Conservation (phyloP, 2,329 filamentous ascomycete genomes). For the Diplodia corticola region DNA sequence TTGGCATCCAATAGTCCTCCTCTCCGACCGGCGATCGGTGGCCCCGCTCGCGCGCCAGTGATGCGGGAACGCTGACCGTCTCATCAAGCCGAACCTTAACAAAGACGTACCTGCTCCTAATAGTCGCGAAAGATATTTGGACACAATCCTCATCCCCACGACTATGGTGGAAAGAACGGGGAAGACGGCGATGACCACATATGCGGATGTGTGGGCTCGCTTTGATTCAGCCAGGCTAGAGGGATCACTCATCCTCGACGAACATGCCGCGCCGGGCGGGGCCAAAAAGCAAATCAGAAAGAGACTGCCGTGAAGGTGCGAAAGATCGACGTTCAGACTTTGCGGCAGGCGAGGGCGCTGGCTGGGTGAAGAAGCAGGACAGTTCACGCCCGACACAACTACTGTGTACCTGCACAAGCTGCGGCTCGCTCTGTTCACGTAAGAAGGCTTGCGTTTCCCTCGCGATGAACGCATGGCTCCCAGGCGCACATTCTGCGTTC, state of each 20-base stretch:
- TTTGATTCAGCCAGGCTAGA: conserved; percentile 5
- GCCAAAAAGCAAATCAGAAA: not conserved
- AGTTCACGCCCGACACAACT: not conserved
- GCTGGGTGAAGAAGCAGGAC: conserved; percentile 7
- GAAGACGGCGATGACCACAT: conserved; percentile 2
- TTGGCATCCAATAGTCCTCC: not conserved
- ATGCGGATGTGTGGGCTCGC: conserved; percentile 3
- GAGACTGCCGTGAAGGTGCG: not conserved
- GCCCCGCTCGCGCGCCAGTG: not conserved
- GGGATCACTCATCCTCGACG: conserved; percentile 3
- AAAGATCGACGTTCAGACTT: not conserved
- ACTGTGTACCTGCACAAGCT: too few species aligned
- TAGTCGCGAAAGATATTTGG: not conserved
- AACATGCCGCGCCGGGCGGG: conserved; percentile 1
- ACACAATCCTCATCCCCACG: conserved; percentile 7
- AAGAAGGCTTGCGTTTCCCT: not conserved
- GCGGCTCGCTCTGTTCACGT: not conserved
- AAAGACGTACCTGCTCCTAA: conserved; percentile 6
- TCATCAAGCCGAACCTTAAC: not conserved
- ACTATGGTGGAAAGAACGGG: conserved; percentile 7
- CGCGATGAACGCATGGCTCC: not conserved
- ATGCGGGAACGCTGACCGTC: not conserved
- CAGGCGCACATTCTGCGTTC: not conserved
- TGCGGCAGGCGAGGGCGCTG: not conserved
- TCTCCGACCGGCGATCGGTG: not conserved